phyloP scores from a whole-genome alignment of 2,329 filamentous ascomycete species.

The Cercospora nicotianae region DNA sequence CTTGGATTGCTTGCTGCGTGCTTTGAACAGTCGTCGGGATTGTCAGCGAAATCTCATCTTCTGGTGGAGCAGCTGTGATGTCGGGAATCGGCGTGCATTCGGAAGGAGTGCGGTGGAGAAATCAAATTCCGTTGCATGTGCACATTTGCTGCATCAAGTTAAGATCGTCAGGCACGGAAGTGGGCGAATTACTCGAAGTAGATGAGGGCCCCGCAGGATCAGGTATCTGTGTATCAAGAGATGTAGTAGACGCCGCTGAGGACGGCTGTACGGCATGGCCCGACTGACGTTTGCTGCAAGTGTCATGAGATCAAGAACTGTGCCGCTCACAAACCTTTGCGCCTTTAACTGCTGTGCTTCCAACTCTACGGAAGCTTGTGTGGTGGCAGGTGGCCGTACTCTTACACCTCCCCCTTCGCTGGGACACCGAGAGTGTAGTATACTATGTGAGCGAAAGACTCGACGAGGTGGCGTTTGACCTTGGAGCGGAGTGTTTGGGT shows the following conservation, averaged over 20 bases:
- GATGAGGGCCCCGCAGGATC: background rate
- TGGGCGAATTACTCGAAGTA: constrained; percentile 13
- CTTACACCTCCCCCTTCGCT: background rate
- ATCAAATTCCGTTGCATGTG: background rate
- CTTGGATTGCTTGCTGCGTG: background rate
- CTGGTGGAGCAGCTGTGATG: background rate
- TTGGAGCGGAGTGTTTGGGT: background rate
- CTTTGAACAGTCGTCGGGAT: background rate
- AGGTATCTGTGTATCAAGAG: background rate
- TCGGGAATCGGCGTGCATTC: background rate
- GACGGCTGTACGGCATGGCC: background rate
- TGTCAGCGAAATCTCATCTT: background rate
- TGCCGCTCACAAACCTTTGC: background rate
- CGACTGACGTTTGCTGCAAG: background rate
- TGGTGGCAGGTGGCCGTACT: background rate
- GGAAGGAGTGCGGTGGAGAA: background rate
- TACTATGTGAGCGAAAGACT: background rate
- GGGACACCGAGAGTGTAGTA: background rate
- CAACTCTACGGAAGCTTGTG: background rate
- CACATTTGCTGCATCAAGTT: background rate
- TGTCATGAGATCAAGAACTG: background rate
- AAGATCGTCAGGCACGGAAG: constrained; percentile 12
- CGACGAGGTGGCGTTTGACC: background rate
- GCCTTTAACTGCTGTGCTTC: background rate
- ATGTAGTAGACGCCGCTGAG: background rate